Percentiles rank a stretch among this genome's conserved stretches.
Evolutionary conservation across 805 yeast species (phyloP).

Genomic region (Candida sonorensis): DNA sequence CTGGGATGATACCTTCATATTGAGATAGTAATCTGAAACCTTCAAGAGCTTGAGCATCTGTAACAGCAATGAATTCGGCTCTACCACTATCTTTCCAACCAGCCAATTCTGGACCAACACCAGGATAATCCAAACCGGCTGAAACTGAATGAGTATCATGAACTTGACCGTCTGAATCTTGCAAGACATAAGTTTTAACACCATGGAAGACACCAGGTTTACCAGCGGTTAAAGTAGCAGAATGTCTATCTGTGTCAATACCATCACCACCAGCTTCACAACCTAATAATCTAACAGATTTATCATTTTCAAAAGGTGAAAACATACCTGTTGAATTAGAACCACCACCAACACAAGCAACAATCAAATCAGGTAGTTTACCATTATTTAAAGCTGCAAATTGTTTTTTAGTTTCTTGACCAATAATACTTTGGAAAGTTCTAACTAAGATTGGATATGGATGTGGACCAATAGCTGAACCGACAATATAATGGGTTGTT

Average conservation of each 20-base stretch:
- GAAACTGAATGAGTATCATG: constrained; percentile 97
- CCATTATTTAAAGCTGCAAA: constrained; percentile 74
- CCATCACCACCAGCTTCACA: constrained; percentile 99
- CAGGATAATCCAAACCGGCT: constrained; percentile 98
- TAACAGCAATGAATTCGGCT: constrained; percentile 84
- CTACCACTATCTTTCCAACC: constrained; percentile 93
- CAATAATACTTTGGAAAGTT: constrained; percentile 97
- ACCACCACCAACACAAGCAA: constrained; percentile 99
- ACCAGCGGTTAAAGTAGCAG: constrained; percentile 95
- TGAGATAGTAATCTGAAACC: constrained; percentile 89
- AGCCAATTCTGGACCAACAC: constrained; percentile 98
- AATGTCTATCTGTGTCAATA: constrained; percentile 76
- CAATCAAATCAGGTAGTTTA: constrained; percentile 84
- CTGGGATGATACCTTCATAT: constrained; percentile 97
- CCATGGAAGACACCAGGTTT: constrained; percentile 98
- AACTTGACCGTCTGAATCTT: constrained; percentile 89
- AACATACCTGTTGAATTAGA: constrained; percentile 95
- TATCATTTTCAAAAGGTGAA: constrained; percentile 84
- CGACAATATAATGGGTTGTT: constrained; percentile 91
- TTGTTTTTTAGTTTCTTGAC: constrained; percentile 89
- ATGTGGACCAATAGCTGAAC: constrained; percentile 98
- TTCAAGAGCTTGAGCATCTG: constrained; percentile 88
- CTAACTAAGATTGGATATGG: constrained; percentile 98
- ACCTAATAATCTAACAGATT: constrained; percentile 74
- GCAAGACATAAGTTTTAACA: constrained; percentile 88